phyloP scores from a whole-genome alignment of 192 early-diverging fungal species.

The Entomortierella lignicola region DNA sequence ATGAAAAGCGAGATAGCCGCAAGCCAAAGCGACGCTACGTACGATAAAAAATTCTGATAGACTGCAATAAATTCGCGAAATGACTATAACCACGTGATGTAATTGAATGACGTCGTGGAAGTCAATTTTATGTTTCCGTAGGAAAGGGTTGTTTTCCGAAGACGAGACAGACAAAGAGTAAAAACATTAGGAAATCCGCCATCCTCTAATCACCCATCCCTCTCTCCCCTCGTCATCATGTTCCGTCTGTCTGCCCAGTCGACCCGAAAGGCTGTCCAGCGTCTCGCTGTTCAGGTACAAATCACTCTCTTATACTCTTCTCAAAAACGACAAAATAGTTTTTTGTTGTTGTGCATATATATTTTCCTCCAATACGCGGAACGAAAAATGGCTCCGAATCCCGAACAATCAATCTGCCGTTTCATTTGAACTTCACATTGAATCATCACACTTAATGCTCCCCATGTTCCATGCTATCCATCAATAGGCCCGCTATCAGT shows the following conservation, averaged over 20 bases:
- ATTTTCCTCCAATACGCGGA: not conserved
- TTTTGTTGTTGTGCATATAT: not conserved
- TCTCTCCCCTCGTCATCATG: conserved; percentile 27
- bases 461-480: not conserved
- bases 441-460: not conserved
- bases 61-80: too few species aligned
- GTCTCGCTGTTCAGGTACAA: conserved; percentile 54
- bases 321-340: not conserved
- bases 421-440: not conserved
- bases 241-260: conserved; percentile 52
- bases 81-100: too few species aligned
- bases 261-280: conserved; percentile 55
- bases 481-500: conserved; percentile 43
- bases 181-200: not conserved
- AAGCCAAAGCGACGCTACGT: too few species aligned
- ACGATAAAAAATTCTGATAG: too few species aligned
- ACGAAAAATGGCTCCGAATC: not conserved
- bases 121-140: not conserved
- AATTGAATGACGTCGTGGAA: not conserved
- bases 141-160: not conserved
- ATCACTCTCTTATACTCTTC: not conserved
- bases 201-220: not conserved
- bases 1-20: too few species aligned
- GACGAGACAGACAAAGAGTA: not conserved
- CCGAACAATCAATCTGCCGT: not conserved